phyloP scores from a whole-genome alignment of 169 alveolate genomes.

The Plasmodium coatneyi region DNA sequence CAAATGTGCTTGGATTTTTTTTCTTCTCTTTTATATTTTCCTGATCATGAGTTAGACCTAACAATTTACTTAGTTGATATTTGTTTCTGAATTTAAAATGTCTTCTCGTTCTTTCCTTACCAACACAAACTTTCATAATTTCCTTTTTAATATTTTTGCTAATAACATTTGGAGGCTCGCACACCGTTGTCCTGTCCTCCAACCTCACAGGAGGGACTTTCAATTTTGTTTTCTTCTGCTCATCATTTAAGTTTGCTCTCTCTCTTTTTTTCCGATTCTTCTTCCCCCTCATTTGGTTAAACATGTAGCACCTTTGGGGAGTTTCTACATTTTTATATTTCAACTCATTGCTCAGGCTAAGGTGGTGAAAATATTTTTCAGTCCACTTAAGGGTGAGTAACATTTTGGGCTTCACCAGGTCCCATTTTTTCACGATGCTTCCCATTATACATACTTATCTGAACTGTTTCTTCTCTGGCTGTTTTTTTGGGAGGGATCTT shows the following conservation, averaged over 20 bases:
- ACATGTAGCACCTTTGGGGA: conserved; percentile 26
- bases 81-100: conserved; percentile 83
- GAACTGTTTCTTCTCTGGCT: not conserved
- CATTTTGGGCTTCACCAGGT: conserved; percentile 1
- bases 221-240: conserved; percentile 55
- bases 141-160: conserved; percentile 84
- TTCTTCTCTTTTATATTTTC: conserved; percentile 59
- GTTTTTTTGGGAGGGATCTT: conserved; percentile 1
- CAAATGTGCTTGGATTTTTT: conserved; percentile 79
- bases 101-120: conserved; percentile 80
- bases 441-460: not conserved
- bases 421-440: conserved; percentile 20
- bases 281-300: conserved; percentile 56
- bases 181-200: conserved; percentile 85
- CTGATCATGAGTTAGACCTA: conserved; percentile 36
- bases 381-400: not conserved
- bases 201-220: conserved; percentile 78
- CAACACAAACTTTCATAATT: conserved; percentile 78
- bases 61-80: conserved; percentile 75
- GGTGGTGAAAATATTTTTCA: not conserved
- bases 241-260: conserved; percentile 44
- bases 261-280: conserved; percentile 72
- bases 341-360: not conserved
- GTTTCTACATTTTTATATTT: conserved; percentile 33
- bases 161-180: conserved; percentile 85